Evolutionary conservation across 1,139 yeast genomes (phyloP), one percentile per base, ranked within the genome.

Genomic region (Nadsonia starkeyi-henricii): DNA sequence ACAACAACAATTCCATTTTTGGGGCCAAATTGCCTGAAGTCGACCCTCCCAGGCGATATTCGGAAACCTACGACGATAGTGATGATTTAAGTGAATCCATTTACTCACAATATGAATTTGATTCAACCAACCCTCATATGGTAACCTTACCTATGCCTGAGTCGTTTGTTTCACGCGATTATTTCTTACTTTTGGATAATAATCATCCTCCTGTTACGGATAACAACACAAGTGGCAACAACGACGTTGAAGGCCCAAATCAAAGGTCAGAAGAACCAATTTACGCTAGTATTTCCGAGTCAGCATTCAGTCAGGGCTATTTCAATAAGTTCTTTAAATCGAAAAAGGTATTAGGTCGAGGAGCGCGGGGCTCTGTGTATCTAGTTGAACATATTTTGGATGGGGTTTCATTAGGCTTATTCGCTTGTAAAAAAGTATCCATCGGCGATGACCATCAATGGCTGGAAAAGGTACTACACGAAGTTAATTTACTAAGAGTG

Each of bases 381-480:
- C 77, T 85, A 58, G 96, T 88, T 8, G 84, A 79, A 51, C 96
- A 88, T 61, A 73, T 76, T 20, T 71, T 88, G 33, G 81, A 84
- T 54, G 81, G 81, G 8, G 73, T 81, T 23, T 73, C 80, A 19
- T 62, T 88, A 41, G 96, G 96, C 0, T 69, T 77, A 0, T 88
- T 83, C 69, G 95, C 96, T 0, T 69, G 86, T 47, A 88, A 88
- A 57, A 78, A 88, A 55, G 85, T 88, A 5, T 81, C 91, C 7
- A 82, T 88, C 44, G 96, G 95, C 0, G 78, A 83, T 57, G 80
- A 82, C 57, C 72, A 79, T 50, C 71, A 70, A 26, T 78, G 84
- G 71, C 71, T 86, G 45, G 75, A 77, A 49, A 80, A 77, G 55
- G 89, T 84, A 7, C 68, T 88, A 48, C 74, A 78, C 49, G 96